phyloP scores from a whole-genome alignment of 2,329 filamentous ascomycete genomes.

The Pleurostoma richardsiae region DNA sequence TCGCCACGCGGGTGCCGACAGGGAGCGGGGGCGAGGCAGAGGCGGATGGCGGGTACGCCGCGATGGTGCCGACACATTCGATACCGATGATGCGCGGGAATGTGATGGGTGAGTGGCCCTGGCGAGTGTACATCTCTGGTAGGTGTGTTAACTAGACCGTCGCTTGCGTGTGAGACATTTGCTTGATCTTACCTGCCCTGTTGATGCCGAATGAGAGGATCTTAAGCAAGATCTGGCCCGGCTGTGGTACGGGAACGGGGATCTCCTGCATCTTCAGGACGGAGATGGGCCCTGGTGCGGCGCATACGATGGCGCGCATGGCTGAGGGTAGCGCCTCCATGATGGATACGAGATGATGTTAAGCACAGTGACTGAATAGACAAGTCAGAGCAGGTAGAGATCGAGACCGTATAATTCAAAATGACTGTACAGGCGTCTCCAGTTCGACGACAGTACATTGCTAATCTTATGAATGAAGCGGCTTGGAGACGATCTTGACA shows the following conservation, averaged over 20 bases:
- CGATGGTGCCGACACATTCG: constrained; percentile 36
- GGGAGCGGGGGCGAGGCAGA: constrained; percentile 23
- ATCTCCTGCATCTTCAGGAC: constrained; percentile 30
- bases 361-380: no score
- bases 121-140: constrained; percentile 39
- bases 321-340: constrained; percentile 14
- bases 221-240: constrained; percentile 32
- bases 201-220: constrained; percentile 41
- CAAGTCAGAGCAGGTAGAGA: no score
- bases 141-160: background rate
- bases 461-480: no score
- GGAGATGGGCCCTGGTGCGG: constrained; percentile 28
- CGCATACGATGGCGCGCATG: constrained; percentile 39
- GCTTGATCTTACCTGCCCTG: constrained; percentile 15
- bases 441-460: no score
- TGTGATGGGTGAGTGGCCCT: constrained; percentile 32
- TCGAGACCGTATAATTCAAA: no score
- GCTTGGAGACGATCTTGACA: no score
- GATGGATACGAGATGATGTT: background rate
- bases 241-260: constrained; percentile 29
- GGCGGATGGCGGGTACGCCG: constrained; percentile 21
- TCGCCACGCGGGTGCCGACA: constrained; percentile 34
- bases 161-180: background rate
- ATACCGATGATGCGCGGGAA: constrained; percentile 41
- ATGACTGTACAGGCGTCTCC: no score